These are phyloP conservation scores for Hanseniaspora meyeri DNA, from an alignment of 805 yeast genomes.

Conservation along the genomic window DNA sequence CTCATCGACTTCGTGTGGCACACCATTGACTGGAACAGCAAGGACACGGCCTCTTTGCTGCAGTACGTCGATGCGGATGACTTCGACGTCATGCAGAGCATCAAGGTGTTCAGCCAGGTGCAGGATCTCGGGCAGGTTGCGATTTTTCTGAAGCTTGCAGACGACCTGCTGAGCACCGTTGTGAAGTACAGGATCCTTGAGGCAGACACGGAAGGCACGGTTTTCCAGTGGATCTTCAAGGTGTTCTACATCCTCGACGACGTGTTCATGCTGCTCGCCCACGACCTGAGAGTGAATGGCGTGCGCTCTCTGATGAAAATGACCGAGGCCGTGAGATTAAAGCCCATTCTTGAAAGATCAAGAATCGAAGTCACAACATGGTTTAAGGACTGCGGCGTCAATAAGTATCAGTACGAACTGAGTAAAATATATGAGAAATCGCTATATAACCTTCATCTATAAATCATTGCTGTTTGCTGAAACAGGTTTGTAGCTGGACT, in stretches of 20 bases:
- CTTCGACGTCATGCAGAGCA: not conserved
- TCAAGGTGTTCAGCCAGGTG: constrained; percentile 13
- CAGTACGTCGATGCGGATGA: constrained; percentile 5
- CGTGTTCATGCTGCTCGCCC: constrained; percentile 22
- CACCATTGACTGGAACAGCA: constrained; percentile 34
- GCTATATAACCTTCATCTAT: constrained; percentile 17
- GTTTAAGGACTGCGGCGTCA: constrained; percentile 27
- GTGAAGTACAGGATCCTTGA: constrained; percentile 30
- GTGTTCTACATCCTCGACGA: constrained; percentile 32
- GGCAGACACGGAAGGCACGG: constrained; percentile 22
- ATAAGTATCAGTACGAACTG: constrained; percentile 36
- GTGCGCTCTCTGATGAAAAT: constrained; percentile 27
- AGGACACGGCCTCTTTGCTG: constrained; percentile 21
- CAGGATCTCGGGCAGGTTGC: constrained; percentile 47
- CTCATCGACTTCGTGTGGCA: constrained; percentile 51
- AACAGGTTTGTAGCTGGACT: constrained; percentile 26
- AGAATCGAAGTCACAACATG: constrained; percentile 32
- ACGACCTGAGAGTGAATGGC: not conserved
- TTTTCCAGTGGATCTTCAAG: constrained; percentile 29
- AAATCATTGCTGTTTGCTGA: not conserved
- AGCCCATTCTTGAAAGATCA: constrained; percentile 42
- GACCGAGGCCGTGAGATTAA: constrained; percentile 42
- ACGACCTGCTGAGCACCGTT: constrained; percentile 53
- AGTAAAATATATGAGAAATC: constrained; percentile 34
- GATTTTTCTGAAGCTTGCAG: constrained; percentile 50